Evolutionary conservation across 1,284 basidiomycete species (phyloP).

Genomic region (Leccinum ponderosum): DNA sequence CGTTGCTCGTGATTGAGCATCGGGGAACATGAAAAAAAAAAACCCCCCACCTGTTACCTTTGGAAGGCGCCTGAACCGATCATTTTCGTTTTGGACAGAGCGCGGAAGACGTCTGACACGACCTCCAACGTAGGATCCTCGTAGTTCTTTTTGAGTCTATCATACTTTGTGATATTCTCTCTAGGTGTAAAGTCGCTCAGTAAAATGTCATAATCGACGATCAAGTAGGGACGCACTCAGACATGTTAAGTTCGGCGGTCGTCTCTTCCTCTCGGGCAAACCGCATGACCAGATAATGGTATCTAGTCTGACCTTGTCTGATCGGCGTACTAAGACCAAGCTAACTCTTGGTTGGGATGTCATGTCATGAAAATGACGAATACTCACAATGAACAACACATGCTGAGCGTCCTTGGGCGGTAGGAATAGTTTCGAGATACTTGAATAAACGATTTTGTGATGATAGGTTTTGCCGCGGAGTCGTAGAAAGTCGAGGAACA

Average conservation of each 20-base stretch:
- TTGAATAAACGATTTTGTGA: conserved; percentile 94
- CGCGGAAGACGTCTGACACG: conserved; percentile 93
- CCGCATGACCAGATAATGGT: conserved; percentile 98
- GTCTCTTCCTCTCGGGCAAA: conserved; percentile 97
- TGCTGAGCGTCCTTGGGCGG: conserved; percentile 97
- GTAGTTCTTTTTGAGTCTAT: conserved; percentile 88
- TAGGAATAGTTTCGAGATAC: conserved; percentile 90
- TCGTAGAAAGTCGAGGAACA: conserved; percentile 94
- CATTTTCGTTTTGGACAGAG: conserved; percentile 89
- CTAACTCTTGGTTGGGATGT: conserved; percentile 39
- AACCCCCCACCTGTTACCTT: conserved; percentile 49
- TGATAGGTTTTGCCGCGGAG: conserved; percentile 98
- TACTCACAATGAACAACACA: conserved; percentile 87
- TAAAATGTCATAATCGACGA: neutral
- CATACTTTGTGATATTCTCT: conserved; percentile 73
- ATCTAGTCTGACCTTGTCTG: conserved; percentile 96
- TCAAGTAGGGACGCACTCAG: conserved; percentile 62
- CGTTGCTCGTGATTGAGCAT: conserved; percentile 2
- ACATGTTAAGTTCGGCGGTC: conserved; percentile 92
- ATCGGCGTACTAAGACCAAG: conserved; percentile 91
- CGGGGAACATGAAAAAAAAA: neutral
- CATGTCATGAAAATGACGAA: neutral
- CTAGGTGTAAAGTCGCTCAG: conserved; percentile 37
- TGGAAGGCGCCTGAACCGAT: conserved; percentile 83
- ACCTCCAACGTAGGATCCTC: conserved; percentile 95